These are phyloP conservation scores for Heterobasidion occidentale DNA, from an alignment of 1,284 basidiomycete genomes.

Conservation along the genomic window DNA sequence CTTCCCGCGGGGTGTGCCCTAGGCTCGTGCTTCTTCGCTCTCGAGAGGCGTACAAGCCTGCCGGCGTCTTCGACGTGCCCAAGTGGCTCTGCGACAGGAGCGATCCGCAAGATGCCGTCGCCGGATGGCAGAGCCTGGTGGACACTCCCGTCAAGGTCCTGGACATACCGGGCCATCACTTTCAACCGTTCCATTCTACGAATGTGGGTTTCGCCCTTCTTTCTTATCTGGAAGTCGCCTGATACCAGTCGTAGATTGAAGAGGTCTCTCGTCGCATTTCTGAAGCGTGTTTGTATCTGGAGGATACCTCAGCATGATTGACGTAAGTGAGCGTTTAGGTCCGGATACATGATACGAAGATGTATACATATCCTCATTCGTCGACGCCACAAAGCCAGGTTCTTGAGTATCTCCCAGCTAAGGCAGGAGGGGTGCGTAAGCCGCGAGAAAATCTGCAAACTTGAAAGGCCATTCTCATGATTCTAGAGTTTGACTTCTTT, in stretches of 20 bases:
- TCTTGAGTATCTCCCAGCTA: too few species aligned
- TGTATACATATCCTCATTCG: too few species aligned
- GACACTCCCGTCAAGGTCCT: conserved; percentile 31
- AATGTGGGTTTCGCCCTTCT: conserved; percentile 36
- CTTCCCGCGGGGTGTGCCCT: conserved; percentile 14
- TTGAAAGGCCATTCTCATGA: too few species aligned
- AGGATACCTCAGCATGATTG: conserved; percentile 3
- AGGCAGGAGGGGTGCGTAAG: too few species aligned
- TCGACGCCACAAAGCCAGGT: too few species aligned
- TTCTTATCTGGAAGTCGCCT: neutral
- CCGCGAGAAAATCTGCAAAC: too few species aligned
- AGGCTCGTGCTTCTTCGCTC: conserved; percentile 39
- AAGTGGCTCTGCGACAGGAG: conserved; percentile 43
- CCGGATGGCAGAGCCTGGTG: conserved; percentile 42
- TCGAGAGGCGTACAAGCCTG: conserved; percentile 28
- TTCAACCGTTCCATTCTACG: conserved; percentile 43
- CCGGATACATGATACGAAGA: too few species aligned
- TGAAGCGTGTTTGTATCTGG: conserved; percentile 20
- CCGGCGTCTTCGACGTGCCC: conserved; percentile 25
- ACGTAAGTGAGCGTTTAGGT: neutral
- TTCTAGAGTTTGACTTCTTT: too few species aligned
- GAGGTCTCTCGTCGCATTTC: conserved; percentile 7
- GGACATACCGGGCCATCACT: conserved; percentile 62
- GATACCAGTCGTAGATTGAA: conserved; percentile 3
- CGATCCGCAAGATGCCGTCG: conserved; percentile 23